Evolutionary conservation across 257 asterid species (phyloP), one percentile per base, ranked within the genome.

Genomic region (Gynochthodes officinalis): DNA sequence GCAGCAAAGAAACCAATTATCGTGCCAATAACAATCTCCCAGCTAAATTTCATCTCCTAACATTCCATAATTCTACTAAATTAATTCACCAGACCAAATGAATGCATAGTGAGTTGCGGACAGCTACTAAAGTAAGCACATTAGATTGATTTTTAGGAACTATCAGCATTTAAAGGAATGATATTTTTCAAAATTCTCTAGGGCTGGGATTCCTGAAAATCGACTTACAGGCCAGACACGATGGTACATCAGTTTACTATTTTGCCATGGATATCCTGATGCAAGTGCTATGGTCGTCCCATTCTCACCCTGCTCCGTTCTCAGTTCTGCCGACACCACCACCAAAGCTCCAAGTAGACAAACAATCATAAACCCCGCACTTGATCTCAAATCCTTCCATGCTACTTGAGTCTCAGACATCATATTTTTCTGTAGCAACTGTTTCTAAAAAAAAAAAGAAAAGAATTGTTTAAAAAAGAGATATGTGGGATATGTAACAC

Each of bases 141-240:
- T 19, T 7, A 15, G 8, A 61, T 2, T 30, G 15, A 15, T 33
- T 9, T 18, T 23, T 2, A 35, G n/a, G 10, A 32, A 33, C 16
- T 64, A 11, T 40, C 52, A 39, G 18, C 44, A 37, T 1, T 15
- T 19, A n/a, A 57, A 57, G 3, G 27, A 27, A 27, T 14, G 12
- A 14, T 21, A 59, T 28, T 14, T 37, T 28, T 28, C 64, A n/a
- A n/a, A n/a, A n/a, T n/a, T n/a, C n/a, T n/a, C 40, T 4, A 58
- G 4, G 14, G n/a, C 28, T 21, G 13, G 40, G 16, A 59, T n/a
- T 10, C 9, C 21, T 69, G 53, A 39, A 39, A 14, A 37, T 53
- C 13, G 30, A 86, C 91, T 89, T 84, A 93, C 98, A 88, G 98
- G 98, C 98, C 98, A 93, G 76, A 87, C 85, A 73, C 85, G 98